phyloP scores from a whole-genome alignment of 2,329 filamentous ascomycete species.

The Arthrobotrys pseudoclavata region DNA sequence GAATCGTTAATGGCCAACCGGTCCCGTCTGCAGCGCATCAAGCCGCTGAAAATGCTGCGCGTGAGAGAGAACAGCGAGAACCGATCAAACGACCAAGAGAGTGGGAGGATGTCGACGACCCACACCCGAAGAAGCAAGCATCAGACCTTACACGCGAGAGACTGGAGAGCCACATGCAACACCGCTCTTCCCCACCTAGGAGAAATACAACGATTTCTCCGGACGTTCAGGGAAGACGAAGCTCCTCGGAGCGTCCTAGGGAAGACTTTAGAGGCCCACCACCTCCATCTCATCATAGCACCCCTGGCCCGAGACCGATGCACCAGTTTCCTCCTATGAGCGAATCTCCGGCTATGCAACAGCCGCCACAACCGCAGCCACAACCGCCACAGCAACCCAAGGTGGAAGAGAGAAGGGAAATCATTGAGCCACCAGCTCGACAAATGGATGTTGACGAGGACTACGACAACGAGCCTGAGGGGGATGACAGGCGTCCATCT shows the following conservation, averaged over 20 bases:
- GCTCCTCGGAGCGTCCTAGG: constrained; percentile 66
- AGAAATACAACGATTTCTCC: constrained; percentile 86
- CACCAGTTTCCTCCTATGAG: constrained; percentile 68
- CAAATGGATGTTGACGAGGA: constrained; percentile 99
- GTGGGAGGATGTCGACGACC: constrained; percentile 82
- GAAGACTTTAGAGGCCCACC: constrained; percentile 64
- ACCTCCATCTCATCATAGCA: constrained; percentile 77
- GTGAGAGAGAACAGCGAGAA: constrained; percentile 68
- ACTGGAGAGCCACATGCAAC: constrained; percentile 84
- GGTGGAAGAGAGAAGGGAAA: constrained; percentile 68
- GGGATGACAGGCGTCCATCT: constrained; percentile 80
- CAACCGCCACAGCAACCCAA: constrained; percentile 71
- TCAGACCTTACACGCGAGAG: constrained; percentile 89
- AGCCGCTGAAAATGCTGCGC: constrained; percentile 77
- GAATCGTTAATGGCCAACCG: constrained; percentile 78
- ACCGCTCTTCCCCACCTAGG: constrained; percentile 82
- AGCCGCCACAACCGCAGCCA: constrained; percentile 58
- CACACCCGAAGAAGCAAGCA: constrained; percentile 82
- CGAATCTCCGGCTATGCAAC: constrained; percentile 67
- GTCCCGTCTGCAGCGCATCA: constrained; percentile 75
- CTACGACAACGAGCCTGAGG: constrained; percentile 82
- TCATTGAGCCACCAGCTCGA: constrained; percentile 78
- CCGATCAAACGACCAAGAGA: constrained; percentile 89
- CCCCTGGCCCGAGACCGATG: constrained; percentile 70
- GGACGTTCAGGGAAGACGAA: constrained; percentile 70